These are phyloP conservation scores for Juncus effusus DNA, from an alignment of 176 grass and related monocot genomes.

Conservation along the genomic window DNA sequence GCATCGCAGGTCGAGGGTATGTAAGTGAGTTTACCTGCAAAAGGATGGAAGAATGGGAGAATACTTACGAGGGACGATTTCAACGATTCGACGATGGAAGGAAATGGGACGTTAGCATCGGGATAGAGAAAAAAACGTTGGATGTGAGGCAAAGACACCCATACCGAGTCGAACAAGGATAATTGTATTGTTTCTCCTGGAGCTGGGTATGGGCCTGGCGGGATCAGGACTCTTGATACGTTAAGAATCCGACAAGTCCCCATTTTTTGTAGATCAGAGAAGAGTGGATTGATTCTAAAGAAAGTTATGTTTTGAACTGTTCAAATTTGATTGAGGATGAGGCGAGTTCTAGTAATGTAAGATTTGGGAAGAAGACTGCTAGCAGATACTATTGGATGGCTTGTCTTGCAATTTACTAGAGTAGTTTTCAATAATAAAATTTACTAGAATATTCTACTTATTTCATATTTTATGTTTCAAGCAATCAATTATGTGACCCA, in stretches of 20 bases:
- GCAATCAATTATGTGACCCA: too few species aligned
- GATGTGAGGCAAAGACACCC: not conserved
- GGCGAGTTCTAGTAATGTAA: too few species aligned
- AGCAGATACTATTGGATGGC: too few species aligned
- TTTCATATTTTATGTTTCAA: too few species aligned
- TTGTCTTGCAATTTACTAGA: too few species aligned
- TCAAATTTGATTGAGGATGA: too few species aligned
- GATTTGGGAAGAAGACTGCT: too few species aligned
- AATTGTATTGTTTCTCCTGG: constrained; percentile 5
- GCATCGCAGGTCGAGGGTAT: not conserved
- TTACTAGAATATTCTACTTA: too few species aligned
- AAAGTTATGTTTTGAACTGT: too few species aligned
- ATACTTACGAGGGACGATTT: constrained; percentile 14
- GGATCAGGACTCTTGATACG: constrained; percentile 4
- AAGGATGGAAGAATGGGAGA: constrained; percentile 18
- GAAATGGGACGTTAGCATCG: not conserved
- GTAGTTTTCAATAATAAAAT: too few species aligned
- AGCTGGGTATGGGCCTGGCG: constrained; percentile 5
- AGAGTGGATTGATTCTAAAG: too few species aligned
- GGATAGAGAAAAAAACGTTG: constrained; percentile 16
- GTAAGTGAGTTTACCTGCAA: constrained; percentile 17
- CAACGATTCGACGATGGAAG: not conserved
- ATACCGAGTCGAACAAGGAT: constrained; percentile 15
- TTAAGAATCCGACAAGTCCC: not conserved
- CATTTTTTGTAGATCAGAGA: not conserved